A percentile compares a stretch with the other conserved stretches of the same genome.
Conservation (phyloP, 768 basidiomycete species). For the Filobasidium floriforme region DNA sequence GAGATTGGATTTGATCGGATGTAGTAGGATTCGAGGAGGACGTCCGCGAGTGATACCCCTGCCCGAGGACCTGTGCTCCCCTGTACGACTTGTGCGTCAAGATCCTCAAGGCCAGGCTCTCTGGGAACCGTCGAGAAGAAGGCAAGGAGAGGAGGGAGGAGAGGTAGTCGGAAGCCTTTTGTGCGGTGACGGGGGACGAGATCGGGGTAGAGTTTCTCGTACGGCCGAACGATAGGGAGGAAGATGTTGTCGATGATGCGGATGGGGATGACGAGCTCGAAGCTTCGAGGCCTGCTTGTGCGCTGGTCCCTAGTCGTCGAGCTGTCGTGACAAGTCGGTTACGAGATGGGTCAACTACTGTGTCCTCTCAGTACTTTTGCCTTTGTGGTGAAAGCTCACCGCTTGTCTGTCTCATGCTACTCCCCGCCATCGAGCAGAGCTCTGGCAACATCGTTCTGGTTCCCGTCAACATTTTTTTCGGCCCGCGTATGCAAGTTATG, state of each 20-base stretch:
- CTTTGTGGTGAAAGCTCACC: neutral
- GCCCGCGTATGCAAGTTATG: neutral
- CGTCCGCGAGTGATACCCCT: slow-evolving; percentile 13
- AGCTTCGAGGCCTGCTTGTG: neutral
- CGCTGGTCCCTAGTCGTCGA: slow-evolving; percentile 3
- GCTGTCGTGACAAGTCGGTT: no score
- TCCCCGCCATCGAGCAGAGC: neutral
- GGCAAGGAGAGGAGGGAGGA: slow-evolving; percentile 35
- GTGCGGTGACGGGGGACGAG: slow-evolving; percentile 26
- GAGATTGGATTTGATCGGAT: no score
- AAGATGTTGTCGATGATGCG: neutral
- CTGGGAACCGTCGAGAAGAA: slow-evolving; percentile 32
- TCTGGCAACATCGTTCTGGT: slow-evolving; percentile 5
- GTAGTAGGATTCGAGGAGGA: neutral
- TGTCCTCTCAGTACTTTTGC: neutral
- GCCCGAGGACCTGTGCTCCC: slow-evolving; percentile 34
- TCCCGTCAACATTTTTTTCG: slow-evolving; percentile 9
- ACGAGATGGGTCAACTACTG: no score
- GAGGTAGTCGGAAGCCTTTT: slow-evolving; percentile 35
- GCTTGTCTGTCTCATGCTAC: neutral
- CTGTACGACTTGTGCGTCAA: slow-evolving; percentile 44
- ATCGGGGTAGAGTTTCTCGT: neutral
- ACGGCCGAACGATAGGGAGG: slow-evolving; percentile 3
- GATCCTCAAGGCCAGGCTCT: slow-evolving; percentile 37
- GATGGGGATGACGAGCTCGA: neutral